Base-by-base conservation (phyloP, 2,329 filamentous ascomycete species). In the Pseudogymnoascus sp. region DNA sequence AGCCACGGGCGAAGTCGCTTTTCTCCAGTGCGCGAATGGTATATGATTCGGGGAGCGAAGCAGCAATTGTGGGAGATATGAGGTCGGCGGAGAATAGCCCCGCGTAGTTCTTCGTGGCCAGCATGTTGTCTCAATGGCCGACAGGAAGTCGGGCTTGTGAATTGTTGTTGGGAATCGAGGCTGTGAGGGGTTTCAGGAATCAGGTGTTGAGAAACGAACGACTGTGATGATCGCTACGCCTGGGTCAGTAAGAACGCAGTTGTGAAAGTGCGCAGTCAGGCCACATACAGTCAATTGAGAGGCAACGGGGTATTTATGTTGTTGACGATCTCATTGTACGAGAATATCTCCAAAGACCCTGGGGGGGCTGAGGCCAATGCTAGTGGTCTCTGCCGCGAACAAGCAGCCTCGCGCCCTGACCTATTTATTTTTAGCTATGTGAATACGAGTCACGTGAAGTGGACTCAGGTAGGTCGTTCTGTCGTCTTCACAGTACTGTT, bases 21-120 rank as follows among this genome's bases (percentile, higher is more conserved):
- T 84, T 84, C 69, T 88, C 85, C 59, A 97, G 82, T 0, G 93
- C 86, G 25, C 94, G 91, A 72, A 96, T 84, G 28, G 81, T 84
- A 80, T 97, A 97, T 70, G 89, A 88, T 69, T 87, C 79, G 45
- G 94, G 93, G 0, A 97, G 86, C 16, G 80, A 82, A 41, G 86
- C 79, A 64, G 85, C 78, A 68, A 97, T 89, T 61, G 84, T 79
- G 19, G 90, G 84, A 23, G 91, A 91, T 75, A 97, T 87, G 71
- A 97, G 87, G 65, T 85, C 78, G 66, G 83, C 73, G 63, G 87
- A 83, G 82, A 97, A 97, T 74, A 97, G 89, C 36, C 85, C 87
- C 74, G 62, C 72, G 67, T 73, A 36, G 60, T 35, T 22, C 28
- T 55, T 55, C 9, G 49, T 55, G 49, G 49, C 49, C 3, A 55